Evolutionary conservation across 2,329 filamentous ascomycete species (phyloP), one percentile per base, ranked within the genome.

Genomic region (Aspergillus sp.): DNA sequence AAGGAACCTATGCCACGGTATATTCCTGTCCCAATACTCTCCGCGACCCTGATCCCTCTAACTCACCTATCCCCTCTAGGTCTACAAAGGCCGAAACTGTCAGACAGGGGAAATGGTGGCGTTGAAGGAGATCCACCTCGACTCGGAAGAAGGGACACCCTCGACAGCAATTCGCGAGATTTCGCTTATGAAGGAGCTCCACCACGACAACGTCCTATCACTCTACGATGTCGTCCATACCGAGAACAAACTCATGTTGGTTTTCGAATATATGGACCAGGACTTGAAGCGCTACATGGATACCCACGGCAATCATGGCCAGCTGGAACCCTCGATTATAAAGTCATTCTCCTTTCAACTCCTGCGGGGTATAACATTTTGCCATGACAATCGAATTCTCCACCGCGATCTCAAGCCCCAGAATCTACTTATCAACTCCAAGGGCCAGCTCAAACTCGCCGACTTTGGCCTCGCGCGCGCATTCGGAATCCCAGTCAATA

Each of bases 271-370:
- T 77, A 96, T 99, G 93, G 95, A 99, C 77, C 91, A 92, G 72
- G 93, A 99, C 71, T 80, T 99, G 8, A 98, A 98, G 81, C 90
- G 93, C 72, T 98, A 97, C 78, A 98, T 98, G 95, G 95, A 98
- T 73, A 90, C 87, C 6, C 84, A 91, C 60, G 93, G 93, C 68
- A 91, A 96, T 68, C 84, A 91, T 52, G 93, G 93, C 60, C 90
- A 91, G 45, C 83, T 99, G 49, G 92, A 96, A 72, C 89, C 91
- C 27, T 78, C 83, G 57, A 93, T 90, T 53, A 96, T 98, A 83
- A 97, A 97, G 80, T 95, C 91, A 24, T 99, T 98, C 83, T 97
- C 97, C 91, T 93, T 92, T 78, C 95, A 99, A 79, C 85, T 99
- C 37, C 86, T 98, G 58, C 87, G 90, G 69, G 95, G 93, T 57